Conservation (phyloP, 495 filamentous ascomycete species). For the Pseudevernia furfuracea region DNA sequence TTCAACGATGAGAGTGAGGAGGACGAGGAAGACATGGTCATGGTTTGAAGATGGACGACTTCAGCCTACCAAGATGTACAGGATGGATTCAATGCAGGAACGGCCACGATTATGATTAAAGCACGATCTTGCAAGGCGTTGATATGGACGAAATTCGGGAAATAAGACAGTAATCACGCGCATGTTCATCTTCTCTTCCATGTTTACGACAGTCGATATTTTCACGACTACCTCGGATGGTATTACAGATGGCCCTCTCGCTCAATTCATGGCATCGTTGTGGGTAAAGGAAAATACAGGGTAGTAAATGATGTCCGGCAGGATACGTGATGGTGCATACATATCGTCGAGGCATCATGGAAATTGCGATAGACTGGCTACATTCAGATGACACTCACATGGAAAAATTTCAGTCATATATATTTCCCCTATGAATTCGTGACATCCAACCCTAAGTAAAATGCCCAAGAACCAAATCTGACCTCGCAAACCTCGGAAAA, state of each 20-base stretch:
- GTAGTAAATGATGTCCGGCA: neutral
- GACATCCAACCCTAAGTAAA: no score
- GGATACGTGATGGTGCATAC: neutral
- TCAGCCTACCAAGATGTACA: neutral
- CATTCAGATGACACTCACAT: no score
- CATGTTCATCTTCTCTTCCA: neutral
- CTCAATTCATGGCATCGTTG: neutral
- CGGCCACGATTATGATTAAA: neutral
- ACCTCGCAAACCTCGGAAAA: no score
- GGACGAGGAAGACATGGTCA: slow-evolving; percentile 23
- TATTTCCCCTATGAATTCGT: no score
- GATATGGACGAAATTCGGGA: no score
- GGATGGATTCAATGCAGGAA: neutral
- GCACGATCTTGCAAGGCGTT: slow-evolving; percentile 1
- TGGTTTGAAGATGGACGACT: neutral
- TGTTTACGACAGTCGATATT: neutral
- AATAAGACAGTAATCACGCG: neutral
- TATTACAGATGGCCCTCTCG: neutral
- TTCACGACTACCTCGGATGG: neutral
- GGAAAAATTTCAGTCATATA: no score
- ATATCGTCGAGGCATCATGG: neutral
- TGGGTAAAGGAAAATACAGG: neutral
- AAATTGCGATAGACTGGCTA: neutral
- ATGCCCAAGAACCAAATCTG: no score
- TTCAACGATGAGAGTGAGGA: slow-evolving; percentile 16